A percentile compares a stretch with the other conserved stretches of the same genome.
Conservation (phyloP, 192 early-diverging fungal genomes). For the Gamsiella multidivaricata region DNA sequence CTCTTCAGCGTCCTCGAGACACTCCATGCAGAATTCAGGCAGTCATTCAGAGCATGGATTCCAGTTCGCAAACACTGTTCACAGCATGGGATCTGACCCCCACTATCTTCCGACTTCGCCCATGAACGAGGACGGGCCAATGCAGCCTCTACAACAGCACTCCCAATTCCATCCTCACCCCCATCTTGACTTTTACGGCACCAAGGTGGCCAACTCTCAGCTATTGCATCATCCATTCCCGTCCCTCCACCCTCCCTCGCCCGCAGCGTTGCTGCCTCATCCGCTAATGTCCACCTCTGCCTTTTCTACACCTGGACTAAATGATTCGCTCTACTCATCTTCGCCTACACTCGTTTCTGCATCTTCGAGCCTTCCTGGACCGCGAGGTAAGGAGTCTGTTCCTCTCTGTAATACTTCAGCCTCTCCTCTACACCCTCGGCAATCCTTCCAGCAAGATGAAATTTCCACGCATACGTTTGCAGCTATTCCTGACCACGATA, state of each 20-base stretch:
- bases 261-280: constrained; percentile 28
- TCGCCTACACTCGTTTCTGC: constrained; percentile 6
- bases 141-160: constrained; percentile 18
- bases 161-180: constrained; percentile 15
- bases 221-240: constrained; percentile 21
- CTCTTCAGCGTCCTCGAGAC: constrained; percentile 26
- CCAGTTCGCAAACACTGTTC: constrained; percentile 1
- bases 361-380: constrained; percentile 13
- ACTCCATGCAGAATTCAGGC: constrained; percentile 8
- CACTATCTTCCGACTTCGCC: constrained; percentile 10
- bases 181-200: constrained; percentile 17
- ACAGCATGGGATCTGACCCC: neutral
- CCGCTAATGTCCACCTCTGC: constrained; percentile 43
- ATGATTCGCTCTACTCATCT: constrained; percentile 42
- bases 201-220: constrained; percentile 17
- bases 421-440: too few relatives aligned
- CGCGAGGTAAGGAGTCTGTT: constrained; percentile 23
- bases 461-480: neutral
- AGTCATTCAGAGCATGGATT: constrained; percentile 10
- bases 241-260: constrained; percentile 10
- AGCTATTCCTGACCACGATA: too few relatives aligned
- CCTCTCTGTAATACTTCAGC: too few relatives aligned
- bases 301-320: constrained; percentile 32
- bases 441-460: neutral
- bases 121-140: neutral